These are phyloP conservation scores for Linnemannia hyalina DNA, from an alignment of 192 early-diverging fungal species.

Conservation along the genomic window DNA sequence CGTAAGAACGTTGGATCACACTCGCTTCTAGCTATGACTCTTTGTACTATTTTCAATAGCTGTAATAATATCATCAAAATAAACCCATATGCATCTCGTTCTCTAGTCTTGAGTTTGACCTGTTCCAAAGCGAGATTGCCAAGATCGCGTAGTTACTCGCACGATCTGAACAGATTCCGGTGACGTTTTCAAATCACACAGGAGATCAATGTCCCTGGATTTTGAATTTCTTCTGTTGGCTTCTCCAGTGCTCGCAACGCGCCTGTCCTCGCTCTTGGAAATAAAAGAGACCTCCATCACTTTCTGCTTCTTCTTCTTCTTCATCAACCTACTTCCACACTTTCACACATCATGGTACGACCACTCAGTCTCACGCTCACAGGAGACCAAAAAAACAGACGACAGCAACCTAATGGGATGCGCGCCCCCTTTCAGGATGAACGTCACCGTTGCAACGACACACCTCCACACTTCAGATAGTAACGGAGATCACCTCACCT, in stretches of 20 bases:
- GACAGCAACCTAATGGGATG: not conserved
- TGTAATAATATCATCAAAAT: no score
- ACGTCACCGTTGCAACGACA: not conserved
- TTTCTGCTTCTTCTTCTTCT: not conserved
- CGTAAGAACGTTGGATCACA: no score
- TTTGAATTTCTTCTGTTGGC: not conserved
- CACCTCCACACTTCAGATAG: not conserved
- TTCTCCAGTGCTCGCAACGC: not conserved
- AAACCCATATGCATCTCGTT: no score
- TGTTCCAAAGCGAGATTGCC: not conserved
- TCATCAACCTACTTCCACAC: not conserved
- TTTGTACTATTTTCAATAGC: no score
- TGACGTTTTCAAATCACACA: not conserved
- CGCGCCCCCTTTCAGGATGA: not conserved
- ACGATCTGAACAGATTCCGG: not conserved
- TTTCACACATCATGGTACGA: slow-evolving; percentile 5
- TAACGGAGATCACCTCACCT: not conserved
- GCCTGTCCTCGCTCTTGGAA: not conserved
- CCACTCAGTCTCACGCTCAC: not conserved
- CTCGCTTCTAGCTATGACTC: no score
- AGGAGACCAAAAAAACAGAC: not conserved
- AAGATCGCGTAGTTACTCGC: not conserved
- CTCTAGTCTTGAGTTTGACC: not conserved
- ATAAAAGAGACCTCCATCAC: slow-evolving; percentile 6
- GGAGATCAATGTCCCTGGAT: not conserved